Percentiles rank a stretch among this genome's conserved stretches.
These are phyloP conservation scores for Neurospora sp. DNA, from an alignment of 495 filamentous ascomycete genomes.

Conservation along the genomic window DNA sequence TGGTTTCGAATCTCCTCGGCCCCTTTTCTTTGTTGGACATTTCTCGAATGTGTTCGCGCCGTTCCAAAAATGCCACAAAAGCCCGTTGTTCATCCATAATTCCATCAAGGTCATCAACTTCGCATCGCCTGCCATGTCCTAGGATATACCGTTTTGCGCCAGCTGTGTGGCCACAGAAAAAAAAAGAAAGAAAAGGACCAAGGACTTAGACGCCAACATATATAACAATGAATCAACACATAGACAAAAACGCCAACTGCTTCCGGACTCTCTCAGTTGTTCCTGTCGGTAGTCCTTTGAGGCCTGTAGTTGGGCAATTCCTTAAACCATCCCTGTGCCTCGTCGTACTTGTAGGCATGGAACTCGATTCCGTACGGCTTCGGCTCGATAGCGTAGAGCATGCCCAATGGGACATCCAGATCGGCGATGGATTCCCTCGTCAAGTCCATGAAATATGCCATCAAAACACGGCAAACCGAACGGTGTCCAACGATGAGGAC, in stretches of 20 bases:
- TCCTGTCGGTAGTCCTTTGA: constrained; percentile 40
- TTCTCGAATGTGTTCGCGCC: neutral
- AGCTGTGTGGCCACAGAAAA: neutral
- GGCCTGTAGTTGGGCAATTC: constrained; percentile 68
- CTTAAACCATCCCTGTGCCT: constrained; percentile 66
- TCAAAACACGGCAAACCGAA: constrained; percentile 78
- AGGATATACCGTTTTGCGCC: neutral
- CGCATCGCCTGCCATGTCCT: neutral
- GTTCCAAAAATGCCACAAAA: neutral
- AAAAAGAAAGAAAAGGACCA: neutral
- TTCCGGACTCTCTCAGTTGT: constrained; percentile 9
- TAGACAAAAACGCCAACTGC: neutral
- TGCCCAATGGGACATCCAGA: constrained; percentile 83
- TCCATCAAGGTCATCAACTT: neutral
- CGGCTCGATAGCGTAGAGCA: constrained; percentile 87
- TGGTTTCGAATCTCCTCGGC: neutral
- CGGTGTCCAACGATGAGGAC: constrained; percentile 85
- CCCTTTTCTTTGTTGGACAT: neutral
- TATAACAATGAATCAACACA: neutral
- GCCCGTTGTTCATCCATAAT: neutral
- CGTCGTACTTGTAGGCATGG: constrained; percentile 83
- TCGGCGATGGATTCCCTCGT: constrained; percentile 84
- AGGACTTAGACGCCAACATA: neutral
- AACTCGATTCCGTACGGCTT: constrained; percentile 98
- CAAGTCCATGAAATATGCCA: constrained; percentile 92